Conservation (phyloP, 768 basidiomycete species). For the Hypholoma sublateritium region DNA sequence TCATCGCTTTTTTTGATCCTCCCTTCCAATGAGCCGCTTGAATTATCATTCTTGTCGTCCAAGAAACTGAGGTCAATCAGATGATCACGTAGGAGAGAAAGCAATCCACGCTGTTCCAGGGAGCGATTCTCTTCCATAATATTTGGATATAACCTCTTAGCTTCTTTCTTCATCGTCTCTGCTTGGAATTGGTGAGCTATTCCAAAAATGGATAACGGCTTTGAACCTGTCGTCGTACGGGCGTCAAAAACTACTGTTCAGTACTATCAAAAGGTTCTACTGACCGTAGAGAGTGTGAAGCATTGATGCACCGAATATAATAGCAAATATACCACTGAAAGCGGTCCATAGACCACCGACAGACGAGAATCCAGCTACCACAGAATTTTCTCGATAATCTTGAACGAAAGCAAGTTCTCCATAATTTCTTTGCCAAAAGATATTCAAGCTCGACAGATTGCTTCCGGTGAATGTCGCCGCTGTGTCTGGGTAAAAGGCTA, state of each 20-base stretch:
- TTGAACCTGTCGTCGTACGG: background rate
- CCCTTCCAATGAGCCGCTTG: background rate
- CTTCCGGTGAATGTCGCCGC: background rate
- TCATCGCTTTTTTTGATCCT: background rate
- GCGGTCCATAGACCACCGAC: conserved; percentile 24
- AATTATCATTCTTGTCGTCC: background rate
- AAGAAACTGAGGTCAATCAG: background rate
- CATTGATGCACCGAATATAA: conserved; percentile 20
- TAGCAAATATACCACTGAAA: conserved; percentile 17
- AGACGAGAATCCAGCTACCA: conserved; percentile 18
- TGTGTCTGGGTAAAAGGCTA: background rate
- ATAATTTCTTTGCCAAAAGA: background rate
- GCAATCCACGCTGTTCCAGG: background rate
- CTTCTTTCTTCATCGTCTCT: background rate
- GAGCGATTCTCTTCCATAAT: background rate
- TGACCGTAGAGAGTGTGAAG: conserved; percentile 18
- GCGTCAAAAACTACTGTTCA: background rate
- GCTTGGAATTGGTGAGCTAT: background rate
- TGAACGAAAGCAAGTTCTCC: conserved; percentile 7
- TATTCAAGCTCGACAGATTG: background rate
- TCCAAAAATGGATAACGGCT: background rate
- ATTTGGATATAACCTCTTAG: background rate
- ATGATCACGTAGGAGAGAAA: background rate
- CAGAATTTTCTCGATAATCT: conserved; percentile 19
- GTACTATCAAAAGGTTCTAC: background rate